Conservation (phyloP, 2,329 filamentous ascomycete species). For the Lasiodiplodia sp. region DNA sequence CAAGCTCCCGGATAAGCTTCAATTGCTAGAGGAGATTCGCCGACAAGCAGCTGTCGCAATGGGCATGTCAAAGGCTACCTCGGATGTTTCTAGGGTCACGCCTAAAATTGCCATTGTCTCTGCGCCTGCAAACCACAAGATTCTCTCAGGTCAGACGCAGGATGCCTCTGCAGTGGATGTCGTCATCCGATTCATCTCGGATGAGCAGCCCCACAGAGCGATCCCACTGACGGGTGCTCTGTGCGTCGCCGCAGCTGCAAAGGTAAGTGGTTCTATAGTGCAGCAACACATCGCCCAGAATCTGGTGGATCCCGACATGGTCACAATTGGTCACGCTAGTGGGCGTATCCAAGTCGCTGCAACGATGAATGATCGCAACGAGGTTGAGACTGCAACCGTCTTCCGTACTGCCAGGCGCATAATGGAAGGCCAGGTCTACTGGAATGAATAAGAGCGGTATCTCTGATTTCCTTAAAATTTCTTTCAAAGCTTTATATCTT, state of each 20-base stretch:
- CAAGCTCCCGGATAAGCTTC: slow-evolving; percentile 54
- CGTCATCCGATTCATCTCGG: slow-evolving; percentile 53
- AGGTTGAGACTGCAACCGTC: slow-evolving; percentile 41
- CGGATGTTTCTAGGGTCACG: slow-evolving; percentile 61
- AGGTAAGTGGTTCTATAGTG: slow-evolving; percentile 46
- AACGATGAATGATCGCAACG: slow-evolving; percentile 31
- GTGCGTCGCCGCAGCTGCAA: slow-evolving; percentile 51
- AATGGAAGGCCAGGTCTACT: slow-evolving; percentile 44
- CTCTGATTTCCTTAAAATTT: neutral
- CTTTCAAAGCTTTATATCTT: neutral
- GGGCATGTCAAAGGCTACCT: slow-evolving; percentile 60
- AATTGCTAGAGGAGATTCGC: slow-evolving; percentile 62
- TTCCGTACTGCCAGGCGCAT: slow-evolving; percentile 48
- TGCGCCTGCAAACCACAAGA: slow-evolving; percentile 4
- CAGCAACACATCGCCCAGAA: slow-evolving; percentile 40
- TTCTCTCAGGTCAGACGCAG: slow-evolving; percentile 38
- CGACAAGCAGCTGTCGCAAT: slow-evolving; percentile 69
- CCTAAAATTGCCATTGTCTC: slow-evolving; percentile 68
- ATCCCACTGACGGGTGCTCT: slow-evolving; percentile 53
- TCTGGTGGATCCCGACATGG: slow-evolving; percentile 38
- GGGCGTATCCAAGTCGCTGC: slow-evolving; percentile 46
- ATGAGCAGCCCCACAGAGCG: slow-evolving; percentile 53
- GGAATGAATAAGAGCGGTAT: slow-evolving; percentile 5
- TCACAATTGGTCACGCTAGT: slow-evolving; percentile 51
- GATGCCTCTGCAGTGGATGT: slow-evolving; percentile 45